Evolutionary conservation across 1,139 yeast species (phyloP).

Genomic region (Pichia terricola): DNA sequence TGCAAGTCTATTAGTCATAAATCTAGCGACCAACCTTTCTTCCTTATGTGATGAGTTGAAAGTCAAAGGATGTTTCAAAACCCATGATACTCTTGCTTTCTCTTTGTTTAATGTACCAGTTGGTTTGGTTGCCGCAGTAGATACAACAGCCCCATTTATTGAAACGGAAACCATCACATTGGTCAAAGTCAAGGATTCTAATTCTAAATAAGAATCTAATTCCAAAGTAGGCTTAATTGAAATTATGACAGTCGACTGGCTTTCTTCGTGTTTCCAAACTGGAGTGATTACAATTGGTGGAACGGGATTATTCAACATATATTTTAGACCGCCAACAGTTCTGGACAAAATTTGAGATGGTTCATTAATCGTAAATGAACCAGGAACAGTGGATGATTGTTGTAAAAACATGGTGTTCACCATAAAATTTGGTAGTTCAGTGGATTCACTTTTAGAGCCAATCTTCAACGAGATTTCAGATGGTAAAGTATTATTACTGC

Average conservation of each 20-base stretch:
- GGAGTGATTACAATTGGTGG: conserved; percentile 73
- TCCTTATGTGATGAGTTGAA: conserved; percentile 34
- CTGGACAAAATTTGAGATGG: conserved; percentile 31
- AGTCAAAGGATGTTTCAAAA: conserved; percentile 40
- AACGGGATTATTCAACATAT: conserved; percentile 39
- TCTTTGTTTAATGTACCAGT: conserved; percentile 84
- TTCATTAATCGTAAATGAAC: conserved; percentile 27
- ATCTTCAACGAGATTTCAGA: conserved; percentile 20
- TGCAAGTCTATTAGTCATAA: conserved; percentile 53
- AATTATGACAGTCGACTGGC: conserved; percentile 77
- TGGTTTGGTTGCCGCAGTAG: conserved; percentile 80
- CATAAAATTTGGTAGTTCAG: conserved; percentile 25
- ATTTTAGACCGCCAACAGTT: conserved; percentile 69
- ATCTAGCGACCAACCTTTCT: conserved; percentile 62
- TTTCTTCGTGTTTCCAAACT: conserved; percentile 80
- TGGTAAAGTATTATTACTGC: conserved; percentile 21
- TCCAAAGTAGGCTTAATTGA: conserved; percentile 53
- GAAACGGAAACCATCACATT: conserved; percentile 65
- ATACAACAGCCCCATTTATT: conserved; percentile 34
- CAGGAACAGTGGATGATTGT: conserved; percentile 18
- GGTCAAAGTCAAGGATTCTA: conserved; percentile 31
- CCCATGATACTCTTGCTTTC: conserved; percentile 79
- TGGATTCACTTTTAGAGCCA: conserved; percentile 22
- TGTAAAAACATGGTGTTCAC: conserved; percentile 38
- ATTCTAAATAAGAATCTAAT: conserved; percentile 30